A percentile compares a stretch with the other conserved stretches of the same genome.
These are phyloP conservation scores for Botrytis porri DNA, from an alignment of 2,329 filamentous ascomycete genomes.

Conservation along the genomic window DNA sequence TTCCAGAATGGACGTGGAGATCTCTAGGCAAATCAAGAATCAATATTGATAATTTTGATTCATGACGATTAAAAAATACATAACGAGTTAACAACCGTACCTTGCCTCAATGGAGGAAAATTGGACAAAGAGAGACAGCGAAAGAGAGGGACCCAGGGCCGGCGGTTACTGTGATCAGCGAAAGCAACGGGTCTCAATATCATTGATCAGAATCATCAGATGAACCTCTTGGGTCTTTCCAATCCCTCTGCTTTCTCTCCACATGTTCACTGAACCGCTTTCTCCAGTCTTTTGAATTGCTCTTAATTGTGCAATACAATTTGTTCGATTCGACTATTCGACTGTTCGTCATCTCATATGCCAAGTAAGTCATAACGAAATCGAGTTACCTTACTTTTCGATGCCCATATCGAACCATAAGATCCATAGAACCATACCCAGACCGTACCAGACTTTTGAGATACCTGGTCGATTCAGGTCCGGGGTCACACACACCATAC, in stretches of 20 bases:
- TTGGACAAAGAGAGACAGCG: not conserved
- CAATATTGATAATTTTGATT: slow-evolving; percentile 19
- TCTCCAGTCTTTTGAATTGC: slow-evolving; percentile 5
- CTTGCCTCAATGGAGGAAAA: not conserved
- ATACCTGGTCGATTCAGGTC: slow-evolving; percentile 11
- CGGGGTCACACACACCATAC: slow-evolving; percentile 18
- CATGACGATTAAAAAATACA: not conserved
- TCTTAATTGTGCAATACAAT: not conserved
- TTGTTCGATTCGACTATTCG: not conserved
- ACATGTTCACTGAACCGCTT: not conserved
- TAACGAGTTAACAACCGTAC: slow-evolving; percentile 10
- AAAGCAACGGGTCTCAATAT: slow-evolving; percentile 13
- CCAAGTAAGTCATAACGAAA: slow-evolving; percentile 14
- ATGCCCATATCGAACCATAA: not conserved
- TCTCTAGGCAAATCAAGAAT: slow-evolving; percentile 15
- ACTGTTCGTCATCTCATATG: slow-evolving; percentile 8
- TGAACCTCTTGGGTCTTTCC: not conserved
- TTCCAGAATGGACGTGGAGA: slow-evolving; percentile 17
- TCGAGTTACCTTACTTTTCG: slow-evolving; percentile 8
- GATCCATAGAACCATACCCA: slow-evolving; percentile 7
- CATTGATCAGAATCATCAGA: slow-evolving; percentile 10
- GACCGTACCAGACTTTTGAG: slow-evolving; percentile 1
- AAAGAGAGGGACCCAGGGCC: not conserved
- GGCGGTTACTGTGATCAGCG: slow-evolving; percentile 6
- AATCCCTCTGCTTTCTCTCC: slow-evolving; percentile 14